These are phyloP conservation scores for Oldenlandia corymbosa DNA, from an alignment of 257 asterid species.

Conservation along the genomic window DNA sequence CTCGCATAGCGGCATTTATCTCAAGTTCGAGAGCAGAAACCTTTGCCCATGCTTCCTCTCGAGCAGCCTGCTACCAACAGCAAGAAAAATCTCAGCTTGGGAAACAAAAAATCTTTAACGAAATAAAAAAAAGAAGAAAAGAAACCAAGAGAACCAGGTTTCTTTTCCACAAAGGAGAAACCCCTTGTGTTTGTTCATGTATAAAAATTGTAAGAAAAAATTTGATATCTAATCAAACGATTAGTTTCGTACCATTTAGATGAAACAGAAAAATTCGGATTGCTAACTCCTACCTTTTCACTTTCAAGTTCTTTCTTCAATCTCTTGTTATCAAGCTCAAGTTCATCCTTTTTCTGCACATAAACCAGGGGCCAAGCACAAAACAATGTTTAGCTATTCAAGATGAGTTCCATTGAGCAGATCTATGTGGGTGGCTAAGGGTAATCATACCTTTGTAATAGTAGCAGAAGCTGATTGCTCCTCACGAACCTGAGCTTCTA, in stretches of 20 bases:
- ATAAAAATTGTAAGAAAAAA: too few species aligned
- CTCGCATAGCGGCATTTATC: constrained; percentile 87
- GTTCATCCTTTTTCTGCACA: constrained; percentile 78
- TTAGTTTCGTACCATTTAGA: too few species aligned
- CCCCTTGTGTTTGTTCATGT: neutral
- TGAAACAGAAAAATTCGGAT: constrained; percentile 19
- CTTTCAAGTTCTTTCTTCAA: constrained; percentile 78
- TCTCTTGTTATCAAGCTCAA: constrained; percentile 61
- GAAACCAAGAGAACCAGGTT: neutral
- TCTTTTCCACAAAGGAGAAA: neutral
- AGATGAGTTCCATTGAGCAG: neutral
- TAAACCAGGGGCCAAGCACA: constrained; percentile 7
- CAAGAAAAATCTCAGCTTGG: constrained; percentile 35
- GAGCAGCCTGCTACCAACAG: constrained; percentile 97
- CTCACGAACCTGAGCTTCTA: constrained; percentile 72
- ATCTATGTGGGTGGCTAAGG: constrained; percentile 1
- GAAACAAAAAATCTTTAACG: neutral
- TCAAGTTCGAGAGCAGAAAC: constrained; percentile 98
- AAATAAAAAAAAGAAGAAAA: neutral
- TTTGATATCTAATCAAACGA: too few species aligned
- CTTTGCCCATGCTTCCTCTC: constrained; percentile 99
- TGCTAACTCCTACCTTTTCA: constrained; percentile 78
- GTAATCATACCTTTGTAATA: constrained; percentile 50
- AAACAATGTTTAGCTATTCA: constrained; percentile 17
- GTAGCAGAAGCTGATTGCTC: constrained; percentile 67